A percentile compares a stretch with the other conserved stretches of the same genome.
Evolutionary conservation across 371 early-diverging fungal species (phyloP).

Genomic region (Nematocida sp.): DNA sequence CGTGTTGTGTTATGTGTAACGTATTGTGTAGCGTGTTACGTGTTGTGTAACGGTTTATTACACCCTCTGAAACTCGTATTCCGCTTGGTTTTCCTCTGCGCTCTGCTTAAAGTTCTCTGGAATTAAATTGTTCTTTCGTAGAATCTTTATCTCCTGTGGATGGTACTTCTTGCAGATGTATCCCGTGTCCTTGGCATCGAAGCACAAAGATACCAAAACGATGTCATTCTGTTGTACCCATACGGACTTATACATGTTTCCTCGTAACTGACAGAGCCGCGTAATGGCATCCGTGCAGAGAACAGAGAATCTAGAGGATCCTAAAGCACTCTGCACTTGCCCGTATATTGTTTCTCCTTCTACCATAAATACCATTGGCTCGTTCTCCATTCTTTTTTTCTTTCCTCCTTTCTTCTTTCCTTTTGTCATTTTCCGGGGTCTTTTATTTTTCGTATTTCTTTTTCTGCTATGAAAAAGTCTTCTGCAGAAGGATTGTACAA

Average conservation of each 20-base stretch:
- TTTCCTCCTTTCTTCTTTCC: conserved; percentile 48
- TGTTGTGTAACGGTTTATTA: too few species aligned
- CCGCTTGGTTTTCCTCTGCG: conserved; percentile 53
- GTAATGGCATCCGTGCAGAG: conserved; percentile 84
- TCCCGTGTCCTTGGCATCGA: conserved; percentile 88
- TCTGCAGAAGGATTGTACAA: neutral
- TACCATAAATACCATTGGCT: conserved; percentile 61
- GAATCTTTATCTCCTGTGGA: conserved; percentile 87
- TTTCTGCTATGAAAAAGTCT: conserved; percentile 22
- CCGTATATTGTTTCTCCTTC: conserved; percentile 72
- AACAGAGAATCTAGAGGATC: conserved; percentile 87
- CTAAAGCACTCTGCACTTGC: conserved; percentile 83
- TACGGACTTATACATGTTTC: conserved; percentile 90
- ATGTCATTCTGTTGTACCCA: conserved; percentile 87
- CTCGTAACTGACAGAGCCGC: conserved; percentile 87
- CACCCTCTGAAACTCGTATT: conserved; percentile 45
- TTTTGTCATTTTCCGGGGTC: conserved; percentile 16
- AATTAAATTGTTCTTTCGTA: conserved; percentile 86
- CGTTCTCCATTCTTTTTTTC: conserved; percentile 42
- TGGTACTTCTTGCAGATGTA: conserved; percentile 93
- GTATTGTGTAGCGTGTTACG: too few species aligned
- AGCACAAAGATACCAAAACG: conserved; percentile 82
- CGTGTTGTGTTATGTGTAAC: too few species aligned
- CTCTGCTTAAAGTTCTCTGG: conserved; percentile 71
- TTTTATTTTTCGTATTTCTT: conserved; percentile 15